Evolutionary conservation across 768 basidiomycete genomes (phyloP).

Genomic region (Paxillus rubicundulus): DNA sequence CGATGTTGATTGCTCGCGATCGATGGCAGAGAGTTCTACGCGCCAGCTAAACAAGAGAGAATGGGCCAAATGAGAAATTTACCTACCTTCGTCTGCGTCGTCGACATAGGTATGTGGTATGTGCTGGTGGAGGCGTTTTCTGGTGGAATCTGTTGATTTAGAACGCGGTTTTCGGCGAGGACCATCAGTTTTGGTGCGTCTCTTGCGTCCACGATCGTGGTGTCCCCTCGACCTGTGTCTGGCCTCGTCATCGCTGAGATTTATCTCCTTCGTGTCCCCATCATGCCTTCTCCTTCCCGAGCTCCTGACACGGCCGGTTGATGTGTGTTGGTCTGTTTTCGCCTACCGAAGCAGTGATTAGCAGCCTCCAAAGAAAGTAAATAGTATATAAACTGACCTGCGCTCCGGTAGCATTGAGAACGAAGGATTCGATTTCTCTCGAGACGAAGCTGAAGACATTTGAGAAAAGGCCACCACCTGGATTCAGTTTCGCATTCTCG

Average conservation of each 20-base stretch:
- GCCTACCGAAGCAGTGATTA: conserved; percentile 15
- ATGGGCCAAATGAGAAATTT: neutral
- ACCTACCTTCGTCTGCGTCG: conserved; percentile 23
- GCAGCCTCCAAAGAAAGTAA: conserved; percentile 2
- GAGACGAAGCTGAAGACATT: conserved; percentile 70
- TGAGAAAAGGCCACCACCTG: conserved; percentile 46
- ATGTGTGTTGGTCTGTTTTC: conserved; percentile 5
- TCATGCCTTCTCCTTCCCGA: conserved; percentile 6
- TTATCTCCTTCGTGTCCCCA: conserved; percentile 7
- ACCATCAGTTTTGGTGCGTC: conserved; percentile 3
- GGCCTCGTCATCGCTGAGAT: conserved; percentile 14
- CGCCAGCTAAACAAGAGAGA: conserved; percentile 5
- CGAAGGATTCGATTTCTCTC: conserved; percentile 68
- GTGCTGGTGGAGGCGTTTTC: conserved; percentile 3
- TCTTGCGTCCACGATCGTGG: conserved; percentile 10
- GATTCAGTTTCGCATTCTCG: neutral
- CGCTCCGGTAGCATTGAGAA: conserved; percentile 56
- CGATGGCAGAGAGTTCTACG: conserved; percentile 22
- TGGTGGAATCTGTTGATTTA: conserved; percentile 16
- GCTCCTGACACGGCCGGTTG: conserved; percentile 11
- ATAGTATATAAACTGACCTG: conserved; percentile 13
- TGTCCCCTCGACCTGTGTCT: conserved; percentile 4
- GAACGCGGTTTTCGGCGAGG: conserved; percentile 18
- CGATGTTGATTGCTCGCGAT: conserved; percentile 20
- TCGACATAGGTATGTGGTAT: conserved; percentile 2